phyloP scores from a whole-genome alignment of 2,329 filamentous ascomycete species.

The Thielaviopsis ethacetica region DNA sequence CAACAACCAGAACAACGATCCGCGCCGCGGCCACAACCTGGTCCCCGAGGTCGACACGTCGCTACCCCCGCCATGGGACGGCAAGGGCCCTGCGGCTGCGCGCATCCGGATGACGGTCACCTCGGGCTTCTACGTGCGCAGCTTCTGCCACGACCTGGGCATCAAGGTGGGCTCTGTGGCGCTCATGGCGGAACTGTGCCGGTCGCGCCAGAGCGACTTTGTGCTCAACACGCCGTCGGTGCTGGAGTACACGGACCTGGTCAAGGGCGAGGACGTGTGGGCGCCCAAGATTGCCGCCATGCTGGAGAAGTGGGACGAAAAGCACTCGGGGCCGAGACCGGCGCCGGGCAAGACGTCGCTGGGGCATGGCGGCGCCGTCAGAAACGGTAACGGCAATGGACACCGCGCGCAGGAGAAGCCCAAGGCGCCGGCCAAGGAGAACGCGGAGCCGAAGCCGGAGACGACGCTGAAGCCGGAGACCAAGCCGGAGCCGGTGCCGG shows the following conservation, averaged over 20 bases:
- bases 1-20: constrained; percentile 4
- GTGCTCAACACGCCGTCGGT: constrained; percentile 53
- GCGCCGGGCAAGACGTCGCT: constrained; percentile 3
- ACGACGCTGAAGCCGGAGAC: background rate
- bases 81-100: constrained; percentile 55
- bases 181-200: constrained; percentile 71
- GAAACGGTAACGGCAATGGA: background rate
- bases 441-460: background rate
- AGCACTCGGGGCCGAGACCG: constrained; percentile 4
- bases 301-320: constrained; percentile 25
- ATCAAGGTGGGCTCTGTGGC: constrained; percentile 64
- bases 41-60: constrained; percentile 31
- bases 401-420: background rate
- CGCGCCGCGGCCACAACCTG: constrained; percentile 34
- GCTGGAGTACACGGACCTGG: constrained; percentile 62
- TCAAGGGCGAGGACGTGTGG: constrained; percentile 66
- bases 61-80: constrained; percentile 39
- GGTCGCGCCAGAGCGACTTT: constrained; percentile 71
- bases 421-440: too few species aligned
- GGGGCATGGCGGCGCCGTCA: background rate
- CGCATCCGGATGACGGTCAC: constrained; percentile 82
- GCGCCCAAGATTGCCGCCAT: constrained; percentile 48
- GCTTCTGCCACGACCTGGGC: constrained; percentile 82
- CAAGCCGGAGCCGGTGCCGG: constrained; percentile 9
- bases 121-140: constrained; percentile 92